Base-by-base conservation (phyloP, 495 filamentous ascomycete genomes). In the Extremus antarcticus region DNA sequence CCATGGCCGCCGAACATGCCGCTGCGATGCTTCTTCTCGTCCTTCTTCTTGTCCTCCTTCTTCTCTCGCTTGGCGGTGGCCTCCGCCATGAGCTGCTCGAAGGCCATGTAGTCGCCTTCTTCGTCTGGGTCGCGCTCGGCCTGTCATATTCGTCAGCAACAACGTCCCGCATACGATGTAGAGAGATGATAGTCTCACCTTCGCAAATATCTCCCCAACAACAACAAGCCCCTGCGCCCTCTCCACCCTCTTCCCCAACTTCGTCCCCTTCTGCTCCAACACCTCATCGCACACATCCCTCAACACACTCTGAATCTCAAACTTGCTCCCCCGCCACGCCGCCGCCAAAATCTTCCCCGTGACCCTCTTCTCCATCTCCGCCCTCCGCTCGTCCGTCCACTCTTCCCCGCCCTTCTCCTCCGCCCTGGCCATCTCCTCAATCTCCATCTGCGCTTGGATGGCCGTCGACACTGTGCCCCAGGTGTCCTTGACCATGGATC, bases 331-430 rank as follows among this genome's bases (percentile, higher is more conserved):
- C 53, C 89, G 76, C 94, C 92, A 99, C 20, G 94, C 92, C 19
- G 92, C 92, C 8, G 90, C 94, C n/a, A 99, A 79, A 56, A 99
- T 95, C 78, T 99, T 97, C 50, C 92, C 92, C 24, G 92, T 99
- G 1, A 97, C 90, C 63, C 83, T 81, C 64, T 88, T 82, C 74
- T 97, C 91, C 61, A 90, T 95, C 71, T 99, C 92, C n/a, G 85
- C 76, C 72, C 89, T 91, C 76, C 86, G 90, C 81, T 99, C 94
- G 60, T 97, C 92, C 10, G 92, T 96, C 92, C 92, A 99, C 41
- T 95, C 91, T 52, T 96, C 94, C 20, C 92, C 92, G 19, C 92
- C 92, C 64, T 84, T 84, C 74, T 95, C 87, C 71, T 99, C 94
- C 70, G 88, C 70, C 66, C 91, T 90, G 22, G 90, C 90, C 92